A percentile compares a stretch with the other conserved stretches of the same genome.
Evolutionary conservation across 371 early-diverging fungal genomes (phyloP).

Genomic region (Thermomucor indicae-seudaticae): DNA sequence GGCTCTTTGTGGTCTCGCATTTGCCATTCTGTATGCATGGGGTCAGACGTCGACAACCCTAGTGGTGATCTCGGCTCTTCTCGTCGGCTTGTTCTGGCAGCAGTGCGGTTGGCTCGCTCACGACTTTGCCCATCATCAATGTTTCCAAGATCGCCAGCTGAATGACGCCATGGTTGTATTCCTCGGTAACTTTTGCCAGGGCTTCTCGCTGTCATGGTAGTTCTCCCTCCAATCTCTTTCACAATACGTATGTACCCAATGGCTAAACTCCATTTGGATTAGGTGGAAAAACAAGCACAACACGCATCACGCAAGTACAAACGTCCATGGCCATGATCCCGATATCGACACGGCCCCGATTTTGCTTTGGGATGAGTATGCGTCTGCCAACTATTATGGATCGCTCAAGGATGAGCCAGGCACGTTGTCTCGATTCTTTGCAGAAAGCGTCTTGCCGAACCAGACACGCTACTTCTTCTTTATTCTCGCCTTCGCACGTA

Average conservation of each 20-base stretch:
- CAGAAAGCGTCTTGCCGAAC: conserved; percentile 52
- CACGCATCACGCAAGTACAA: conserved; percentile 84
- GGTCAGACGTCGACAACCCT: conserved; percentile 51
- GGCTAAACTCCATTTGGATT: too few species aligned
- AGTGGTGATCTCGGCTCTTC: conserved; percentile 53
- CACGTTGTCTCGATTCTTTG: conserved; percentile 62
- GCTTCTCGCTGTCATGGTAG: conserved; percentile 72
- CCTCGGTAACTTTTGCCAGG: conserved; percentile 78
- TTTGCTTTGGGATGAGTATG: conserved; percentile 83
- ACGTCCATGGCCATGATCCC: conserved; percentile 81
- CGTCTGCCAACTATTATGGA: conserved; percentile 68
- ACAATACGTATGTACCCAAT: conserved; percentile 21
- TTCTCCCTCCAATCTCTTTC: too few species aligned
- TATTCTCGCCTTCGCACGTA: conserved; percentile 73
- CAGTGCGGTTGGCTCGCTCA: conserved; percentile 90
- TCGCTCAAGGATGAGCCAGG: conserved; percentile 42
- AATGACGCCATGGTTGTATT: conserved; percentile 69
- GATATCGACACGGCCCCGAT: conserved; percentile 87
- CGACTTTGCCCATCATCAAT: conserved; percentile 85
- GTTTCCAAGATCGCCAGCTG: conserved; percentile 63
- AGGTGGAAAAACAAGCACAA: conserved; percentile 94
- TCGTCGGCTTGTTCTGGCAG: conserved; percentile 81
- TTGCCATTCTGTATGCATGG: conserved; percentile 49
- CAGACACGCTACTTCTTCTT: conserved; percentile 82
- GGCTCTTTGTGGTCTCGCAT: conserved; percentile 45